A percentile compares a stretch with the other conserved stretches of the same genome.
Conservation (phyloP, 2,329 filamentous ascomycete genomes). For the Endocalyx cinctus region DNA sequence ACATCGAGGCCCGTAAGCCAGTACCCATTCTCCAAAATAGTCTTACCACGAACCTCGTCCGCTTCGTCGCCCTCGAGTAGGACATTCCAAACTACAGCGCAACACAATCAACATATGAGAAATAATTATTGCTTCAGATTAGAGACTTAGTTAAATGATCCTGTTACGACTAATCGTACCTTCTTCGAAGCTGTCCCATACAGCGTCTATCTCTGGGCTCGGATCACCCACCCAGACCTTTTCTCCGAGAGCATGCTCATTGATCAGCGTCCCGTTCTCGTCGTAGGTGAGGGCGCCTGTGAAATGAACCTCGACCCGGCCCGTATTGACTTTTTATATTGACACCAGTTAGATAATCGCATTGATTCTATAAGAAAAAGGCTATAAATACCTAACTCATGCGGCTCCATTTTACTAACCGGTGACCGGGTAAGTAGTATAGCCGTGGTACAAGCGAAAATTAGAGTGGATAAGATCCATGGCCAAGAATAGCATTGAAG, state of each 20-base stretch:
- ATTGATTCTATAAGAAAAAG: no score
- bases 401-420: no score
- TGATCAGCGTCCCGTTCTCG: slow-evolving; percentile 1
- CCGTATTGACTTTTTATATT: no score
- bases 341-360: no score
- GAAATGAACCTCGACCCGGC: slow-evolving; percentile 1
- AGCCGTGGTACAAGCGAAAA: not conserved
- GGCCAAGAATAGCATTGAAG: slow-evolving; percentile 2
- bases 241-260: slow-evolving; percentile 1
- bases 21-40: slow-evolving; percentile 1
- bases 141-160: no score
- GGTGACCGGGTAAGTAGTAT: not conserved
- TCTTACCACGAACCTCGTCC: slow-evolving; percentile 1
- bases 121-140: no score
- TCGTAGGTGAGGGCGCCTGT: slow-evolving; percentile 2
- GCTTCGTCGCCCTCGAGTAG: slow-evolving; percentile 4
- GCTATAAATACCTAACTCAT: no score
- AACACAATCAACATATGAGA: no score
- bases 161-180: not conserved
- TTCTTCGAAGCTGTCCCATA: slow-evolving; percentile 3
- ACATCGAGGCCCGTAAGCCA: slow-evolving; percentile 4
- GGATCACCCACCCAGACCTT: slow-evolving; percentile 3
- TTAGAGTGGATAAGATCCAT: slow-evolving; percentile 2
- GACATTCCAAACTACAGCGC: not conserved
- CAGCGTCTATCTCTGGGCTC: slow-evolving; percentile 2